phyloP scores from a whole-genome alignment of 2,329 filamentous ascomycete species.

The Ramichloridium luteum region DNA sequence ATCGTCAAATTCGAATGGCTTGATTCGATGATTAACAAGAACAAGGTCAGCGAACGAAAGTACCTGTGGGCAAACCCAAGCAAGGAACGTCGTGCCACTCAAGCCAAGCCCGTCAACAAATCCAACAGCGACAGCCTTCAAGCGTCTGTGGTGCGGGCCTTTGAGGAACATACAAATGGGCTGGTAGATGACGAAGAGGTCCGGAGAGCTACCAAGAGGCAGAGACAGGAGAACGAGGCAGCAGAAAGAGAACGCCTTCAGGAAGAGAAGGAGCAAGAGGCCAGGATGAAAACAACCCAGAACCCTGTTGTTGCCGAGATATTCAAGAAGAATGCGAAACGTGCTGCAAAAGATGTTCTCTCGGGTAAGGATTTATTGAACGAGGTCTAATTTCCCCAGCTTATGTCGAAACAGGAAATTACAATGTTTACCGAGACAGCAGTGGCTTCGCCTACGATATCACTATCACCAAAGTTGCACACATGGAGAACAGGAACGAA shows the following conservation, averaged over 20 bases:
- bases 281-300: no score
- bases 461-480: constrained; percentile 44
- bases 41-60: constrained; percentile 22
- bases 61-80: constrained; percentile 27
- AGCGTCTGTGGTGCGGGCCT: no score
- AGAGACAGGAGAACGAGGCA: no score
- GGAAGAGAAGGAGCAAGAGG: no score
- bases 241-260: no score
- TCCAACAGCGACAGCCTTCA: no score
- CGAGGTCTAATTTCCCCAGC: constrained; percentile 2
- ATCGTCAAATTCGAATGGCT: constrained; percentile 36
- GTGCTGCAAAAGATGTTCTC: constrained; percentile 19
- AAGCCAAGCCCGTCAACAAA: no score
- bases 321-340: constrained; percentile 17
- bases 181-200: no score
- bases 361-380: constrained; percentile 25
- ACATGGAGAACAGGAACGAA: constrained; percentile 40
- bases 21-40: constrained; percentile 35
- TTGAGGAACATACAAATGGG: no score
- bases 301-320: no score
- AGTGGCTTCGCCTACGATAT: constrained; percentile 54
- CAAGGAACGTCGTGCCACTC: no score
- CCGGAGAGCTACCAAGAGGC: no score
- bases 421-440: constrained; percentile 52
- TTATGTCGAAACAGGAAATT: constrained; percentile 36